phyloP scores from a whole-genome alignment of 495 filamentous ascomycete species.

The Bathelium albidoporum region DNA sequence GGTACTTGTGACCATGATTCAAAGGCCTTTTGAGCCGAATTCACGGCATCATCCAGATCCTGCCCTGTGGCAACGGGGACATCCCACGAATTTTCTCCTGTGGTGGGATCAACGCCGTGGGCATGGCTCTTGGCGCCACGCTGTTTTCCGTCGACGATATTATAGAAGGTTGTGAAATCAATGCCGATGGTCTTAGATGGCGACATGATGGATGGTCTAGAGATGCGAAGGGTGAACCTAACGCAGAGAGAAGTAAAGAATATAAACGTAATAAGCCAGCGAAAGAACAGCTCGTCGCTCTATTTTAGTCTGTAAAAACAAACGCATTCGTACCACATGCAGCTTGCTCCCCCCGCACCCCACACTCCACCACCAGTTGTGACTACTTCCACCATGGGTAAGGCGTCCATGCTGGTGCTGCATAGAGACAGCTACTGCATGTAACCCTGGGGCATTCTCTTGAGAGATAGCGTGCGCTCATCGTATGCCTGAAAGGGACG shows the following conservation, averaged over 20 bases:
- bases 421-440: background rate
- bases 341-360: background rate
- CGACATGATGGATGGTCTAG: slow-evolving; percentile 25
- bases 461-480: too few relatives aligned
- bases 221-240: background rate
- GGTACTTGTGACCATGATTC: slow-evolving; percentile 40
- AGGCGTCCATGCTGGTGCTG: background rate
- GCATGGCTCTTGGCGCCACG: slow-evolving; percentile 25
- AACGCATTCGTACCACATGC: background rate
- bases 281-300: too few relatives aligned
- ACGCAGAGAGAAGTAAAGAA: background rate
- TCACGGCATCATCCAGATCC: slow-evolving; percentile 47
- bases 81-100: slow-evolving; percentile 39
- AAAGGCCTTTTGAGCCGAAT: slow-evolving; percentile 40
- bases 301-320: background rate
- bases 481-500: too few relatives aligned
- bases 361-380: too few relatives aligned
- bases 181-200: slow-evolving; percentile 30
- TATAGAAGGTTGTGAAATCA: slow-evolving; percentile 35
- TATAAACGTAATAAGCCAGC: background rate
- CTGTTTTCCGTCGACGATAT: slow-evolving; percentile 40
- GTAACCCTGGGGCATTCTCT: too few relatives aligned
- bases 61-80: slow-evolving; percentile 43
- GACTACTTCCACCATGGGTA: background rate
- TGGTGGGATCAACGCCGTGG: slow-evolving; percentile 44